Evolutionary conservation across 176 grass and related monocot genomes (phyloP), one percentile per base, ranked within the genome.

Genomic region (Oryza rufipogon): DNA sequence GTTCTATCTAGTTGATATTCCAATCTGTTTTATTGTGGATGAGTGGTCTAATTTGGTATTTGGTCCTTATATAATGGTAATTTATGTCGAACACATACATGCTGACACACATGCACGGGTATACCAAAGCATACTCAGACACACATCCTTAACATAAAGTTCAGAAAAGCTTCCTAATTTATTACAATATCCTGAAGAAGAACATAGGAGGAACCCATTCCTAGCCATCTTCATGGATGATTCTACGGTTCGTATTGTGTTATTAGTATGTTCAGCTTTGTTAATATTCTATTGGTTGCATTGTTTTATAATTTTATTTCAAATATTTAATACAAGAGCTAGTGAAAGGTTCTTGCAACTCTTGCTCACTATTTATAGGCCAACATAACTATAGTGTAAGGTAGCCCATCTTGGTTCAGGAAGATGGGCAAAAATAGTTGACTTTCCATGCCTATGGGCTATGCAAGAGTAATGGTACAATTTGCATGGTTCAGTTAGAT

Each of bases 111-210:
- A 45, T 45, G 44, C 44, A 45, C 10, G 9, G 9, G 11, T 45
- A 11, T 11, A 45, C 44, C 44, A 45, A 45, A 45, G 44, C 44
- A 45, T 45, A 45, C 44, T 45, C 44, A 45, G 44, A 45, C 44
- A 45, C 44, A 51, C 66, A 79, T 68, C 36, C 34, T 36, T 36
- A 48, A 71, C 34, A 64, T 81, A 20, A 68, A 80, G 0, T 88
- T 44, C 52, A 93, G 91, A 91, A 44, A 85, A 73, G 84, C 68
- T 89, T 12, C 89, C 87, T 20, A 90, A 82, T 81, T 87, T 94
- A 72, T 63, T 87, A 69, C 70, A 89, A 56, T 73, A 77, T 4
- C 89, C 86, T 42, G 92, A 82, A 79, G 71, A 56, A n/a, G 81
- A 91, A 73, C 51, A 47, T 87, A 80, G 51, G 72, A 77, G 73